phyloP scores from a whole-genome alignment of 352 stramenopile genomes.

The Poterioochromonas sp. region DNA sequence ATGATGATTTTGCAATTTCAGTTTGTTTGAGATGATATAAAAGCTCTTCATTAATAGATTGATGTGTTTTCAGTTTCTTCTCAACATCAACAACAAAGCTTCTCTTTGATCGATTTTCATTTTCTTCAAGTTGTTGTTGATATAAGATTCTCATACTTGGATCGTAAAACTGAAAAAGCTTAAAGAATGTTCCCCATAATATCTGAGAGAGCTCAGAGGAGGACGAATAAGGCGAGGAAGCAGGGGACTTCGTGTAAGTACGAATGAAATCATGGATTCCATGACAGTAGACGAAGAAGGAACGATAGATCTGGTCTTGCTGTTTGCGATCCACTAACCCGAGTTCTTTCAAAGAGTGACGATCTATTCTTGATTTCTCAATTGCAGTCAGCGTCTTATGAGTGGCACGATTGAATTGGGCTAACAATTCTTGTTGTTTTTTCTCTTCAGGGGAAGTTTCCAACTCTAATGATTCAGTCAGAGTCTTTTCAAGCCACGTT shows the following conservation, averaged over 20 bases:
- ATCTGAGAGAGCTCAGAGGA: background rate
- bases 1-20: too few relatives aligned
- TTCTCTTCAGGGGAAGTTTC: background rate
- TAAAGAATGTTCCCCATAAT: background rate
- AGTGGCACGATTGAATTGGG: background rate
- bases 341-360: background rate
- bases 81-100: background rate
- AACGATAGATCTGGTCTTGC: conserved; percentile 1
- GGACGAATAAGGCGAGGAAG: too few relatives aligned
- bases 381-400: background rate
- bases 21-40: background rate
- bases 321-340: background rate
- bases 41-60: background rate
- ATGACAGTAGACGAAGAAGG: background rate
- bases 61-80: background rate
- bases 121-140: background rate
- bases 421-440: background rate
- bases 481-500: background rate
- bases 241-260: too few relatives aligned
- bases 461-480: background rate
- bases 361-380: background rate
- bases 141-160: background rate
- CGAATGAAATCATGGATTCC: background rate
- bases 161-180: background rate
- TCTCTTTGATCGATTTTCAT: background rate